Evolutionary conservation across 2,329 filamentous ascomycete species (phyloP).

Genomic region (Phyllosticta citrichinensis): DNA sequence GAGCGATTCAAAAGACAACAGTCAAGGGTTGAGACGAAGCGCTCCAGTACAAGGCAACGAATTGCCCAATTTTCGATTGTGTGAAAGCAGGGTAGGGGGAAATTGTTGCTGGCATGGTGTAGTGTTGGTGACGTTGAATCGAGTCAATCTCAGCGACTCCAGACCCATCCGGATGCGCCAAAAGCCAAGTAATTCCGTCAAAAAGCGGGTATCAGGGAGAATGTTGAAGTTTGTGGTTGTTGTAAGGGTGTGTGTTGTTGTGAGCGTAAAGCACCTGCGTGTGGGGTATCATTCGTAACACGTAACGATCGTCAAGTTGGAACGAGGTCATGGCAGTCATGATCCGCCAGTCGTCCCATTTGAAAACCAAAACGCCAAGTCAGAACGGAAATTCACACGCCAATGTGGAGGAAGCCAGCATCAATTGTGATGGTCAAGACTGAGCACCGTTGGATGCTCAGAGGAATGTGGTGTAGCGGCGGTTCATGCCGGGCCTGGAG

Average conservation of each 20-base stretch:
- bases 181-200: too few relatives aligned
- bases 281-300: not conserved
- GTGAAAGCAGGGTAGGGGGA: not conserved
- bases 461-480: conserved; percentile 1
- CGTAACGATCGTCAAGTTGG: not conserved
- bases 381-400: not conserved
- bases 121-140: too few relatives aligned
- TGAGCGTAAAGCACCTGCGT: not conserved
- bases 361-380: not conserved
- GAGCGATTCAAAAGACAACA: not conserved
- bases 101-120: not conserved
- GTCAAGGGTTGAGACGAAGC: too few relatives aligned
- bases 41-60: not conserved
- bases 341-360: not conserved
- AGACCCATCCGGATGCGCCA: too few relatives aligned
- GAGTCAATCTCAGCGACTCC: too few relatives aligned
- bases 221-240: not conserved
- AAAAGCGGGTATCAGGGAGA: not conserved
- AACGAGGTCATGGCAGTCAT: not conserved
- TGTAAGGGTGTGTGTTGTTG: not conserved
- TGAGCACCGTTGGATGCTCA: not conserved
- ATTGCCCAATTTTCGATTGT: not conserved
- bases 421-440: not conserved
- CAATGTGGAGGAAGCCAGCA: not conserved
- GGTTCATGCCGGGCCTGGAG: not conserved